Percentiles rank a stretch among this genome's conserved stretches.
Conservation (phyloP, 192 early-diverging fungal genomes). For the Coemansia sp. region DNA sequence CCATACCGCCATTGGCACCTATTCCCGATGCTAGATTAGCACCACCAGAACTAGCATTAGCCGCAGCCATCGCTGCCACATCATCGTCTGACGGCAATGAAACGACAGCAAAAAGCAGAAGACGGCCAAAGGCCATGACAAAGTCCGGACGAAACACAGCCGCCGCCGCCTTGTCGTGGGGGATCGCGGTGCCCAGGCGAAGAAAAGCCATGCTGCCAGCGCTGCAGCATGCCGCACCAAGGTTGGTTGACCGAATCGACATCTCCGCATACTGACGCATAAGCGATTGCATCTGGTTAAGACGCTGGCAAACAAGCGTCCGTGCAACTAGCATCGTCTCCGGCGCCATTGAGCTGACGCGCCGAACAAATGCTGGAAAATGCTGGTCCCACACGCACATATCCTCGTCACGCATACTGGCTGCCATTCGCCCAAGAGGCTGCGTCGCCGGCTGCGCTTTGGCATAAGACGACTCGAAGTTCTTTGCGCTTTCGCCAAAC, state of each 20-base stretch:
- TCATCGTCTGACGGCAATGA: slow-evolving; percentile 32
- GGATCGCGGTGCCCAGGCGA: slow-evolving; percentile 10
- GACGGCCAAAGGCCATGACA: slow-evolving; percentile 29
- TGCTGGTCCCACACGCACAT: slow-evolving; percentile 32
- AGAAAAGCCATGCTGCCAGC: slow-evolving; percentile 9
- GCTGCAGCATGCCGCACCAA: slow-evolving; percentile 4
- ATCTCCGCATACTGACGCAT: slow-evolving; percentile 54
- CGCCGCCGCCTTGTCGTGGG: slow-evolving; percentile 15
- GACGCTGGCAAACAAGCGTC: slow-evolving; percentile 46
- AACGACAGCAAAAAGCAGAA: slow-evolving; percentile 46
- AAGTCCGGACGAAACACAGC: slow-evolving; percentile 21
- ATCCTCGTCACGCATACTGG: slow-evolving; percentile 27
- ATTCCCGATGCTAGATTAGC: neutral
- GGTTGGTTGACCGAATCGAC: slow-evolving; percentile 22
- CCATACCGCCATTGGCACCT: neutral
- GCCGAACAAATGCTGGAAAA: slow-evolving; percentile 42
- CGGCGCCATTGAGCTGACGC: slow-evolving; percentile 43
- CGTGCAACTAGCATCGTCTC: slow-evolving; percentile 47
- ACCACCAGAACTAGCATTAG: neutral
- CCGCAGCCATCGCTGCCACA: slow-evolving; percentile 1
- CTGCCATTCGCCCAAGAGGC: slow-evolving; percentile 40
- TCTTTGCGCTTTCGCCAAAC: slow-evolving; percentile 18
- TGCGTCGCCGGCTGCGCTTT: neutral
- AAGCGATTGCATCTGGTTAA: slow-evolving; percentile 55
- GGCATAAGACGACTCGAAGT: neutral